These are phyloP conservation scores for Phlebiopsis gigantea DNA, from an alignment of 768 basidiomycete species.

Conservation along the genomic window DNA sequence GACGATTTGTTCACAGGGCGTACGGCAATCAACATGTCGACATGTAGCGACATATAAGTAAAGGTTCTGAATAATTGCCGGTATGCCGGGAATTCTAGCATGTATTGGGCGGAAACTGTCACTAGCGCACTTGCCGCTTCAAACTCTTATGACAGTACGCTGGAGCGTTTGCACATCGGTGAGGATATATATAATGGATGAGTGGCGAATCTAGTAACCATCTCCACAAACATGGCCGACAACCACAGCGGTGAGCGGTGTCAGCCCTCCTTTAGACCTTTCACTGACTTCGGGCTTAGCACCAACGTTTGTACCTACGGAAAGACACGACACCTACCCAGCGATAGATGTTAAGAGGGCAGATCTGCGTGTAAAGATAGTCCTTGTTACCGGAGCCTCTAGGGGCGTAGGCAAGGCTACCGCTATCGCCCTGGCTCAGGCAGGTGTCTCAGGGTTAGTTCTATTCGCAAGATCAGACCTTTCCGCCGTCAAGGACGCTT, in stretches of 20 bases:
- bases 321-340: slow-evolving; percentile 1
- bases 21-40: too few relatives aligned
- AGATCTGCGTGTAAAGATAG: neutral
- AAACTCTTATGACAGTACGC: neutral
- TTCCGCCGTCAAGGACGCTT: neutral
- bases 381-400: neutral
- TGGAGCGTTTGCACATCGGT: neutral
- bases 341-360: neutral
- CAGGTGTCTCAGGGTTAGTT: neutral
- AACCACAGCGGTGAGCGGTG: neutral
- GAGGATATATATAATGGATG: too few relatives aligned
- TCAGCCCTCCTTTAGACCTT: neutral
- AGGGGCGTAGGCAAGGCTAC: neutral
- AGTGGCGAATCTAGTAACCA: too few relatives aligned
- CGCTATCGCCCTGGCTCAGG: neutral
- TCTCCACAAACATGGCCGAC: too few relatives aligned
- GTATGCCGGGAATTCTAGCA: too few relatives aligned
- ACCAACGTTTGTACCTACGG: neutral
- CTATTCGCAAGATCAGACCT: neutral
- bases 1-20: too few relatives aligned
- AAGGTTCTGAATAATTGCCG: too few relatives aligned
- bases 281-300: neutral
- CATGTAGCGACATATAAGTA: too few relatives aligned
- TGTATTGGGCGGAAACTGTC: too few relatives aligned
- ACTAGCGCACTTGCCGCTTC: neutral